Conservation (phyloP, 2,329 filamentous ascomycete genomes). For the Didymella exigua region DNA sequence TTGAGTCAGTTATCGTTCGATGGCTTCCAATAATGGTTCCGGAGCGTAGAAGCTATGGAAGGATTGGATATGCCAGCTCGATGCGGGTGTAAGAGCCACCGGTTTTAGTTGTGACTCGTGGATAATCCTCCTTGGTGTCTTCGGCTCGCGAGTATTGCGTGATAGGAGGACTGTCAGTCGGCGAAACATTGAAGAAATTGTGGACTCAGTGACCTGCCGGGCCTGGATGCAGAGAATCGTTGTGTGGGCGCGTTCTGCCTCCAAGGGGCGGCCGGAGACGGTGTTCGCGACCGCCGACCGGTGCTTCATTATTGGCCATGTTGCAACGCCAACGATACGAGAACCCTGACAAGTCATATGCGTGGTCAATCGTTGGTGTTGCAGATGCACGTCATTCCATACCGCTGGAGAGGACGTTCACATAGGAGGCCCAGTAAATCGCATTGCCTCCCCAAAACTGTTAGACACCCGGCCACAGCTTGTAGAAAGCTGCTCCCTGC, state of each 20-base stretch:
- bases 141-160: slow-evolving; percentile 7
- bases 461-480: slow-evolving; percentile 8
- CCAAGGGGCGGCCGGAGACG: background rate
- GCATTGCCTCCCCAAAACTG: slow-evolving; percentile 17
- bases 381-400: slow-evolving; percentile 15
- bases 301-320: slow-evolving; percentile 3
- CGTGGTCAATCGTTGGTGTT: slow-evolving; percentile 5
- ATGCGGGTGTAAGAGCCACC: slow-evolving; percentile 9
- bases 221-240: background rate
- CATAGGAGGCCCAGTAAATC: slow-evolving; percentile 16
- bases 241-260: background rate
- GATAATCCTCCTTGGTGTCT: slow-evolving; percentile 11
- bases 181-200: slow-evolving; percentile 11
- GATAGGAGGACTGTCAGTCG: slow-evolving; percentile 6
- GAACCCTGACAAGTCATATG: slow-evolving; percentile 5
- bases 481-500: slow-evolving; percentile 3
- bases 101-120: slow-evolving; percentile 13
- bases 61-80: slow-evolving; percentile 12
- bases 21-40: slow-evolving; percentile 3
- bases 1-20: slow-evolving; percentile 17
- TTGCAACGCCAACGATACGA: background rate
- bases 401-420: slow-evolving; percentile 3
- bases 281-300: slow-evolving; percentile 2
- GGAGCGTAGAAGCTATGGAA: slow-evolving; percentile 9
- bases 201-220: slow-evolving; percentile 16